Conservation (phyloP, 805 yeast species). For the Ogataea ganodermae region DNA sequence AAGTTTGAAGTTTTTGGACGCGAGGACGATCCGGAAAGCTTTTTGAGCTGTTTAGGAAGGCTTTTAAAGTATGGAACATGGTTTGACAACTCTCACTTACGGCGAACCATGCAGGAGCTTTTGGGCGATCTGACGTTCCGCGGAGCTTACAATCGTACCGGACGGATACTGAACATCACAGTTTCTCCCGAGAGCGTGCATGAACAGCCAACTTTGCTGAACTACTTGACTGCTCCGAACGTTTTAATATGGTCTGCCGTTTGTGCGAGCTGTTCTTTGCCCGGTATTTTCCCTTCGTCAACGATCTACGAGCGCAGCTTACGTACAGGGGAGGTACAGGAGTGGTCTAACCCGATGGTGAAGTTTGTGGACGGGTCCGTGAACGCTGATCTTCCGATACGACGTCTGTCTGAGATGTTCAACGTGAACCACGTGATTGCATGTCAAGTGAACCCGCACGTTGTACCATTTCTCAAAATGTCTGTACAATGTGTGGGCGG, state of each 20-base stretch:
- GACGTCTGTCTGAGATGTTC: conserved; percentile 92
- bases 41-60: conserved; percentile 53
- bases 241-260: conserved; percentile 86
- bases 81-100: conserved; percentile 75
- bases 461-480: conserved; percentile 78
- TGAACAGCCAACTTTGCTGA: conserved; percentile 85
- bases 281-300: conserved; percentile 86
- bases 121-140: conserved; percentile 90
- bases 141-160: conserved; percentile 93
- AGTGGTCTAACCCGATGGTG: conserved; percentile 78
- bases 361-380: conserved; percentile 96
- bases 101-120: conserved; percentile 71
- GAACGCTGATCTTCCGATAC: conserved; percentile 88
- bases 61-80: conserved; percentile 86
- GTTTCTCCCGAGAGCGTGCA: conserved; percentile 90
- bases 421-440: conserved; percentile 97
- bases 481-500: conserved; percentile 72
- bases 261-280: conserved; percentile 92
- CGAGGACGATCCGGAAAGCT: conserved; percentile 52
- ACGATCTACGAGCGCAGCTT: conserved; percentile 83
- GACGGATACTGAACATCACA: conserved; percentile 88
- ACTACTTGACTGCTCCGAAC: conserved; percentile 78
- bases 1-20: conserved; percentile 54
- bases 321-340: conserved; percentile 66
- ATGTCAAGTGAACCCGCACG: conserved; percentile 96